phyloP scores from a whole-genome alignment of 2,329 filamentous ascomycete genomes.

The Coniochaeta hoffmannii region DNA sequence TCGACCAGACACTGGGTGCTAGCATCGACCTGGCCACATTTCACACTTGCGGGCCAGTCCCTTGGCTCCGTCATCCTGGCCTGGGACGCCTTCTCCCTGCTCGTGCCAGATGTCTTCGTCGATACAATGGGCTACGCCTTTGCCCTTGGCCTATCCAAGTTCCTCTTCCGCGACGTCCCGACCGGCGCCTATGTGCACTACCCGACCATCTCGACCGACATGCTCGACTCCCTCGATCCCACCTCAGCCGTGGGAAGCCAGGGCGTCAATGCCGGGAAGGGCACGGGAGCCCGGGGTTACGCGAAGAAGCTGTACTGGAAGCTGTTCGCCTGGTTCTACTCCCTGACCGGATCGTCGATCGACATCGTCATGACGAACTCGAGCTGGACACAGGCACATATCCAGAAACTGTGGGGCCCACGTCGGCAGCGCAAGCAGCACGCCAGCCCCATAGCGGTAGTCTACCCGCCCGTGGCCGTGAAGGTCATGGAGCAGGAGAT shows the following conservation, averaged over 20 bases:
- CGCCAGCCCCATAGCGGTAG: conserved; percentile 56
- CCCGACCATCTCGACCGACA: conserved; percentile 95
- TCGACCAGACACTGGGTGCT: conserved; percentile 82
- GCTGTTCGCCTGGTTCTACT: conserved; percentile 75
- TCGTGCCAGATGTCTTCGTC: conserved; percentile 89
- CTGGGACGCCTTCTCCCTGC: conserved; percentile 85
- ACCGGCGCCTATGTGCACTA: conserved; percentile 96
- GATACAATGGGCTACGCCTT: conserved; percentile 99
- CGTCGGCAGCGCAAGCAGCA: conserved; percentile 36
- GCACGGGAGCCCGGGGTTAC: conserved; percentile 60
- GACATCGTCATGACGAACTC: conserved; percentile 98
- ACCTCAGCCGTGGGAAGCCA: conserved; percentile 47
- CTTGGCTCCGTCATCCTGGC: conserved; percentile 80
- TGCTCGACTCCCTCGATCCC: conserved; percentile 77
- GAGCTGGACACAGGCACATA: conserved; percentile 83
- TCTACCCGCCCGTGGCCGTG: conserved; percentile 91
- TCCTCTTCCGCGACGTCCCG: conserved; percentile 71
- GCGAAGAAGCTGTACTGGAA: conserved; percentile 82
- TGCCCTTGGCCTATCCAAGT: conserved; percentile 71
- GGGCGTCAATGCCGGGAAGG: conserved; percentile 79
- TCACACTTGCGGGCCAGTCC: conserved; percentile 91
- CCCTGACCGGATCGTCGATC: conserved; percentile 71
- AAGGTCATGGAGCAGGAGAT: conserved; percentile 72
- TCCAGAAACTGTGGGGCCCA: conserved; percentile 71
- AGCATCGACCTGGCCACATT: conserved; percentile 79